Conservation (phyloP, 2,329 filamentous ascomycete species). For the Phaeophleospora eucalypticola region DNA sequence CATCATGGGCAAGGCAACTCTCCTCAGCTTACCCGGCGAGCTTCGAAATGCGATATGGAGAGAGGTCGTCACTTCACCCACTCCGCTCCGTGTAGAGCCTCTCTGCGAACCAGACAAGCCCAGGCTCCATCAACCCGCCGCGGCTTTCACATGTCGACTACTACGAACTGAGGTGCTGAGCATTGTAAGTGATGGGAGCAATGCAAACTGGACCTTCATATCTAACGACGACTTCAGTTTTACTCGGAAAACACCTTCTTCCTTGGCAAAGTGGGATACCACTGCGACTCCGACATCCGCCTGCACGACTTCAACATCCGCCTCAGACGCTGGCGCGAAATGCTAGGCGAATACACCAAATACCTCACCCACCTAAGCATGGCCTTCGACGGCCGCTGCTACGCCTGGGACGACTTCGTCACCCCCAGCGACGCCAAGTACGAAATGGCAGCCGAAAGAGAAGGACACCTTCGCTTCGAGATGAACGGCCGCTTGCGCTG, state of each 20-base stretch:
- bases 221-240: conserved; percentile 5
- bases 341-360: conserved; percentile 10
- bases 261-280: conserved; percentile 20
- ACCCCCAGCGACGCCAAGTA: conserved; percentile 13
- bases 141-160: conserved; percentile 14
- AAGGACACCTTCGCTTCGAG: conserved; percentile 14
- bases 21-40: conserved; percentile 15
- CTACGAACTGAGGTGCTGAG: conserved; percentile 17
- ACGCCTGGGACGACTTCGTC: conserved; percentile 15
- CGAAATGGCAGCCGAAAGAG: conserved; percentile 12
- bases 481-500: conserved; percentile 17
- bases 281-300: conserved; percentile 11
- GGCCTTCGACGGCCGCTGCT: conserved; percentile 18
- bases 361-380: conserved; percentile 13
- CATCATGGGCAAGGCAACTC: conserved; percentile 7
- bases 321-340: conserved; percentile 11
- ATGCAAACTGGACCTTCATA: background rate
- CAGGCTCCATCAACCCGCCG: conserved; percentile 16
- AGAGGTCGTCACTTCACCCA: conserved; percentile 7
- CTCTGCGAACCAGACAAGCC: conserved; percentile 12
- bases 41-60: conserved; percentile 18
- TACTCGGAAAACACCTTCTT: conserved; percentile 21
- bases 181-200: conserved; percentile 5
- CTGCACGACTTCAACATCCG: conserved; percentile 19
- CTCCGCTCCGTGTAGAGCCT: conserved; percentile 12